Evolutionary conservation across 2,329 filamentous ascomycete genomes (phyloP).

Genomic region (Colletotrichum simmondsii): DNA sequence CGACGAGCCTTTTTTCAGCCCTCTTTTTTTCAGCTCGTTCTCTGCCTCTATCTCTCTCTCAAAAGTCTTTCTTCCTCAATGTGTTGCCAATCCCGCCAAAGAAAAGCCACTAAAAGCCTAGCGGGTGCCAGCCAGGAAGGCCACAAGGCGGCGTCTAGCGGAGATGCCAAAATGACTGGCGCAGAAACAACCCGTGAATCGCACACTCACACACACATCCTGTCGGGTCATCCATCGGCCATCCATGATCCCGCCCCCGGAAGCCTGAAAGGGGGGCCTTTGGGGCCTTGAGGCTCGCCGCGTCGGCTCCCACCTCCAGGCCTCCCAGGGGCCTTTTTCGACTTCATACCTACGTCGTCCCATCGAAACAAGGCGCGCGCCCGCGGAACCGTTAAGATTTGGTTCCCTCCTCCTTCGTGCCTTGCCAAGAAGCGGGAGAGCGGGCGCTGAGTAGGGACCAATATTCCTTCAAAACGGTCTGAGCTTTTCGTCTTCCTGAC

Average conservation of each 20-base stretch:
- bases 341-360: background rate
- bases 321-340: no score
- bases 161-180: background rate
- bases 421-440: background rate
- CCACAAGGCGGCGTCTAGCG: background rate
- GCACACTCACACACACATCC: background rate
- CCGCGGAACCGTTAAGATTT: background rate
- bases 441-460: background rate
- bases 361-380: background rate
- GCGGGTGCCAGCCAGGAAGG: no score
- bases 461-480: background rate
- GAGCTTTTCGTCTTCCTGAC: background rate
- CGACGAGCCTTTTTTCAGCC: background rate
- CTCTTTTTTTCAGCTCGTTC: background rate
- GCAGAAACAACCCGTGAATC: background rate
- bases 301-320: no score
- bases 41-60: background rate
- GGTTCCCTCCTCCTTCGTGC: background rate
- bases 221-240: background rate
- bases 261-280: no score
- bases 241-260: background rate
- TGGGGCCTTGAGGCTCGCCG: no score
- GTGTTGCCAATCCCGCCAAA: no score
- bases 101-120: no score
- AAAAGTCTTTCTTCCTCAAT: no score